Conservation (phyloP, 2,329 filamentous ascomycete species). For the Pseudogymnoascus sp. region DNA sequence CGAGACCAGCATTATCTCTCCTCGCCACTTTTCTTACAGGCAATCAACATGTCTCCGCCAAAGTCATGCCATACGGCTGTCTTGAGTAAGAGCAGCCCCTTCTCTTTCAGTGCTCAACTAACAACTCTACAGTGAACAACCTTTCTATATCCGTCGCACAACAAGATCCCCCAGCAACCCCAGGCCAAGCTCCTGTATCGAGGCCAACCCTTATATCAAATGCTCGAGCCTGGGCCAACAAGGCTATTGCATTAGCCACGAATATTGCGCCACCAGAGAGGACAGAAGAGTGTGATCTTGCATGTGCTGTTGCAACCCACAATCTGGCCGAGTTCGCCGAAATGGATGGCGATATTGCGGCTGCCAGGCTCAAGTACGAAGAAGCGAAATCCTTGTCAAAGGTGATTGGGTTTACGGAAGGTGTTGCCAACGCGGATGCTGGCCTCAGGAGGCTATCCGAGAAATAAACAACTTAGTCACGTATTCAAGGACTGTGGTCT, state of each 20-base stretch:
- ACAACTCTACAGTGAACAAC: slow-evolving; percentile 60
- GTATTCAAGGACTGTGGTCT: background rate
- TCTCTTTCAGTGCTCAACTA: background rate
- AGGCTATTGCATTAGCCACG: slow-evolving; percentile 60
- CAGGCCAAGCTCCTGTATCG: slow-evolving; percentile 37
- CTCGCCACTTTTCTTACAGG: slow-evolving; percentile 78
- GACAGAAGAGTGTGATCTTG: slow-evolving; percentile 72
- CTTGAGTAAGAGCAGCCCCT: slow-evolving; percentile 49
- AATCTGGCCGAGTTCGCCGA: slow-evolving; percentile 80
- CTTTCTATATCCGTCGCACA: slow-evolving; percentile 63
- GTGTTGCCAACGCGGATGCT: slow-evolving; percentile 43
- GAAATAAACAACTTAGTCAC: background rate
- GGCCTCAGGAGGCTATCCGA: slow-evolving; percentile 34
- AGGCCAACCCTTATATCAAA: slow-evolving; percentile 57
- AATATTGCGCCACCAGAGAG: slow-evolving; percentile 58
- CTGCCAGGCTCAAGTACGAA: slow-evolving; percentile 60
- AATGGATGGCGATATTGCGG: slow-evolving; percentile 56
- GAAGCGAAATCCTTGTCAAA: slow-evolving; percentile 58
- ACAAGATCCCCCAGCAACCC: slow-evolving; percentile 29
- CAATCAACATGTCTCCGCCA: slow-evolving; percentile 58
- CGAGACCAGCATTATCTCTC: slow-evolving; percentile 72
- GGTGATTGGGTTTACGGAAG: slow-evolving; percentile 44
- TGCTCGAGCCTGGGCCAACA: slow-evolving; percentile 69
- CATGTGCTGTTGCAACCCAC: slow-evolving; percentile 75
- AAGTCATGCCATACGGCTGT: slow-evolving; percentile 69